phyloP scores from a whole-genome alignment of 148 eudicot genomes.

The Cornus controversa region DNA sequence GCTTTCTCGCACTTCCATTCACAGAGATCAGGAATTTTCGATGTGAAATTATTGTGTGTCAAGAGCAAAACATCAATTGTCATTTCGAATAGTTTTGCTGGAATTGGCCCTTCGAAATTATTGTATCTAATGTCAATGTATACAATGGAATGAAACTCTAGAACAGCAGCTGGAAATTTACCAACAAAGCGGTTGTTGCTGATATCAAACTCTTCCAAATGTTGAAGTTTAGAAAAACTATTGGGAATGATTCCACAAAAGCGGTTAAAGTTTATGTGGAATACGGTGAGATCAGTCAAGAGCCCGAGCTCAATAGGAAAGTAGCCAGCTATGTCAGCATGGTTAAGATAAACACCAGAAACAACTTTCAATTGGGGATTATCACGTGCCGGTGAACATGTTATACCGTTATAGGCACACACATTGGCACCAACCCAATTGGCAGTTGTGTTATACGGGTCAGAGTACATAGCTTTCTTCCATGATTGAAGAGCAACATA shows the following conservation, averaged over 20 bases:
- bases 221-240: conserved; percentile 33
- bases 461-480: conserved; percentile 63
- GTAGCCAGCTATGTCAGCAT: conserved; percentile 58
- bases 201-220: conserved; percentile 57
- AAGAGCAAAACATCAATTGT: conserved; percentile 61
- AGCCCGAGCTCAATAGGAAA: conserved; percentile 58
- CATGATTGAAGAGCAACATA: conserved; percentile 65
- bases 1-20: conserved; percentile 51
- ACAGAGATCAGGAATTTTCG: conserved; percentile 57
- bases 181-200: conserved; percentile 88
- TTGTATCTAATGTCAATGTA: conserved; percentile 66
- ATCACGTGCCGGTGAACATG: conserved; percentile 60
- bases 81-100: conserved; percentile 46
- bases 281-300: conserved; percentile 46
- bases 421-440: conserved; percentile 75
- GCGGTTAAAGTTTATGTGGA: conserved; percentile 68
- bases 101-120: conserved; percentile 73
- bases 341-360: conserved; percentile 69
- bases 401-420: conserved; percentile 59
- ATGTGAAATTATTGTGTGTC: conserved; percentile 60
- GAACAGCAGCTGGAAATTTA: conserved; percentile 49
- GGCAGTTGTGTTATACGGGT: conserved; percentile 40
- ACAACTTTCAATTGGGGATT: conserved; percentile 48
- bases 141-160: conserved; percentile 38
- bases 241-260: conserved; percentile 75